Evolutionary conservation across 1,139 yeast genomes (phyloP), one percentile per base, ranked within the genome.

Genomic region (Yamadazyma sp.): DNA sequence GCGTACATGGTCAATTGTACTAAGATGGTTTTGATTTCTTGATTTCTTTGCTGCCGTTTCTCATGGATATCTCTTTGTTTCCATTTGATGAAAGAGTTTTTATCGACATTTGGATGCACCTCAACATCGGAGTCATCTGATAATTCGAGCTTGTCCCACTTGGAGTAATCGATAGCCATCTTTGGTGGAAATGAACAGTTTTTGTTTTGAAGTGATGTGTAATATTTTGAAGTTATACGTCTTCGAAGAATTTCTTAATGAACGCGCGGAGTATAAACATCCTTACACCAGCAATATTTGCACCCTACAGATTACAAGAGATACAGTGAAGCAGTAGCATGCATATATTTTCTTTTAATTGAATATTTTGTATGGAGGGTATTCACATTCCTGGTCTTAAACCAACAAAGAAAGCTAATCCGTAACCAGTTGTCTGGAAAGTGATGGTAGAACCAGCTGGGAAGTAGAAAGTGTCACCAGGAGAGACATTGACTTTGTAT

Each of bases 51-150:
- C 34, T 75, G 79, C 45, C 99, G 81, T 64, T 91, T 85, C 58
- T 91, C 97, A 59, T 92, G 98, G 49, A 94, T 92, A 54, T 91
- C 96, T 56, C 96, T 84, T 65, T 94, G 99, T 59, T 89, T 92
- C 98, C 98, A 92, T 46, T 82, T 80, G 54, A 94, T 87, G 54
- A 94, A 91, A 1, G 98, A 89, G 37, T 71, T 73, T 61, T 94
- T 94, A 63, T 94, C 99, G 25, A 94, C 98, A 57, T 94, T 94
- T 44, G 98, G 99, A 61, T 94, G 99, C 8, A 91, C 98, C 57
- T 92, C 98, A 36, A 91, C 73, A 58, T 92, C 98, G 5, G 96
- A 87, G 61, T 92, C 99, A 59, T 92, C 99, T 14, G 96, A 87
- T 36, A 92, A 70, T 62, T 92, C 98, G 45, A 92, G 79, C 59